Evolutionary conservation across 306 rosid species (phyloP).

Genomic region (Trifolium pratense): DNA sequence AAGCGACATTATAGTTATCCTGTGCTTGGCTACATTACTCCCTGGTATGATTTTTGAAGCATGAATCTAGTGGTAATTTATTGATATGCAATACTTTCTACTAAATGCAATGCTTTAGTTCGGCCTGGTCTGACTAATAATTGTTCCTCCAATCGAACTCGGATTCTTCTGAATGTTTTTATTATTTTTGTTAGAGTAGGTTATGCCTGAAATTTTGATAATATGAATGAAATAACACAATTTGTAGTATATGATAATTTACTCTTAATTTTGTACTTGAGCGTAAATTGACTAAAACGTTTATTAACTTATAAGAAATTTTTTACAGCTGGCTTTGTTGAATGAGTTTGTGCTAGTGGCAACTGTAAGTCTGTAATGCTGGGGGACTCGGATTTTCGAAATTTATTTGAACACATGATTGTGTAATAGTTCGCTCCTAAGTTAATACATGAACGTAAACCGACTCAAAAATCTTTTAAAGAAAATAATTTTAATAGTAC

Average conservation of each 20-base stretch:
- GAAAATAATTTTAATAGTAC: neutral
- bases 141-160: too few species aligned
- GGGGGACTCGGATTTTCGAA: constrained; percentile 5
- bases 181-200: neutral
- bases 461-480: neutral
- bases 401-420: constrained; percentile 17
- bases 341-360: constrained; percentile 6
- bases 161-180: too few species aligned
- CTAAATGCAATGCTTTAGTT: neutral
- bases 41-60: constrained; percentile 66
- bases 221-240: constrained; percentile 8
- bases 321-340: neutral
- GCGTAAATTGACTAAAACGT: neutral
- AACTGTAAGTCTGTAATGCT: neutral
- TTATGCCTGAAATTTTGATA: neutral
- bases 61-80: neutral
- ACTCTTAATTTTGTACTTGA: constrained; percentile 7
- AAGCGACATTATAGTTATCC: constrained; percentile 68
- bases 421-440: neutral
- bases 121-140: too few species aligned
- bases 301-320: neutral
- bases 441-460: neutral
- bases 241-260: neutral
- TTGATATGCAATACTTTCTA: constrained; percentile 1
- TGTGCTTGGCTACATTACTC: constrained; percentile 88